Evolutionary conservation across 371 early-diverging fungal species (phyloP), one percentile per base, ranked within the genome.

Genomic region (Syncephalastrum monosporum): DNA sequence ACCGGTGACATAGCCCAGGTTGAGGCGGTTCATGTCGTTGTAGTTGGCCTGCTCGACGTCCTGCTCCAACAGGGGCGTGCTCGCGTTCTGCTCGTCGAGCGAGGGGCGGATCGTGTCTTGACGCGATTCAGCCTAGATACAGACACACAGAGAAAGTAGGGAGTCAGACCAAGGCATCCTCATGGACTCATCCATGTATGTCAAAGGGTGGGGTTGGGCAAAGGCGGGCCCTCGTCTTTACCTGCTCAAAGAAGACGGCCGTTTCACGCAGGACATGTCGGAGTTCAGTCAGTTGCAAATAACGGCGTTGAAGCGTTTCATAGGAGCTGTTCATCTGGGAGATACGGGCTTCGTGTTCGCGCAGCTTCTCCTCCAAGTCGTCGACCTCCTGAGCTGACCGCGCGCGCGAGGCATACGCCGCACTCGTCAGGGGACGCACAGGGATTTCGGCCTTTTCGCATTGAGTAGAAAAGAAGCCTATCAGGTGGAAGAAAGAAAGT

Each of bases 351-450:
- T 97, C 97, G 67, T 91, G 85, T 55, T 92, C 91, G 29, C 69
- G 77, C 47, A 98, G 77, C 15, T 77, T 77, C 62, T 85, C 89
- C 63, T 96, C 96, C 50, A 98, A 82, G 55, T 97, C 96, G 69
- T 96, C 97, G 50, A 98, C 83, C 68, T 97, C 96, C 64, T 92
- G 92, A 42, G 93, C 92, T 16, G 91, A 86, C 41, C 93, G 86
- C 14, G 91, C 86, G 46, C 90, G 85, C 15, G 83, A 75, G 52
- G 67, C 72, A 55, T 80, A 75, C 19, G 74, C 72, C 38, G 82
- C 78, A 43, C 84, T 67, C 25, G 80, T 66, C 12, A 83, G 68
- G 15, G 86, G 75, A 45, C 85, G 85, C 42, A 86, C 65, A 19
- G 78, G 80, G 56, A 96, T 86, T 19, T 86, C 88, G 16, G 82